Evolutionary conservation across 164 flowering plant species (phyloP).

Genomic region (Piper longum): DNA sequence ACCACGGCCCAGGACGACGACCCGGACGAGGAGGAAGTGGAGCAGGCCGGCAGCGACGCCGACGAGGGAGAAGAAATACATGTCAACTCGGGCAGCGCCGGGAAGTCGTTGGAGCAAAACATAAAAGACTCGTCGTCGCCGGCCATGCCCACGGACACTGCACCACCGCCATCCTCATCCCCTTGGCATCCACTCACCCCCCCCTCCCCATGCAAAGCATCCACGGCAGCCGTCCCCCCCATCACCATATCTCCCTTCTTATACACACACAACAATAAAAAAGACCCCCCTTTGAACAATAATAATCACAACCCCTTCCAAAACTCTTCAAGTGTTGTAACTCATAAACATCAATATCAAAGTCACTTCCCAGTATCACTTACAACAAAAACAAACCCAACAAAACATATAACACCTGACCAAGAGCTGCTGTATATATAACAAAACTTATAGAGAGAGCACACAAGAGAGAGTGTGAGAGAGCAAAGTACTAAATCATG

Average conservation of each 20-base stretch:
- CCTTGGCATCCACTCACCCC: not conserved
- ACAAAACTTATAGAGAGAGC: no score
- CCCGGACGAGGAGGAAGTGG: slow-evolving; percentile 13
- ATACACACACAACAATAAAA: not conserved
- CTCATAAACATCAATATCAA: no score
- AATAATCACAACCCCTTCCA: no score
- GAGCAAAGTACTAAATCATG: no score
- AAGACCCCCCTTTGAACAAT: no score
- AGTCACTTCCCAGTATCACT: no score
- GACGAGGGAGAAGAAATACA: slow-evolving; percentile 77
- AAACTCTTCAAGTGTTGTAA: no score
- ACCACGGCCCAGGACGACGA: slow-evolving; percentile 41
- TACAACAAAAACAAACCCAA: no score
- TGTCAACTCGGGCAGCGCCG: slow-evolving; percentile 68
- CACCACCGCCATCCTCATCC: slow-evolving; percentile 2
- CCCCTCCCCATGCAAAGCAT: not conserved
- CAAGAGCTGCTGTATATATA: no score
- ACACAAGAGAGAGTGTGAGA: no score
- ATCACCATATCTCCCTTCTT: no score
- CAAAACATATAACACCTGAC: no score
- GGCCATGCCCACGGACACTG: slow-evolving; percentile 16
- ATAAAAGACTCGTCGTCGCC: slow-evolving; percentile 20
- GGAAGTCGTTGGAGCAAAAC: slow-evolving; percentile 39
- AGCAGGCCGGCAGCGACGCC: slow-evolving; percentile 30
- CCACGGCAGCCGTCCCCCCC: not conserved